phyloP scores from a whole-genome alignment of 2,329 filamentous ascomycete genomes.

The Neopestalotiopsis sp. region DNA sequence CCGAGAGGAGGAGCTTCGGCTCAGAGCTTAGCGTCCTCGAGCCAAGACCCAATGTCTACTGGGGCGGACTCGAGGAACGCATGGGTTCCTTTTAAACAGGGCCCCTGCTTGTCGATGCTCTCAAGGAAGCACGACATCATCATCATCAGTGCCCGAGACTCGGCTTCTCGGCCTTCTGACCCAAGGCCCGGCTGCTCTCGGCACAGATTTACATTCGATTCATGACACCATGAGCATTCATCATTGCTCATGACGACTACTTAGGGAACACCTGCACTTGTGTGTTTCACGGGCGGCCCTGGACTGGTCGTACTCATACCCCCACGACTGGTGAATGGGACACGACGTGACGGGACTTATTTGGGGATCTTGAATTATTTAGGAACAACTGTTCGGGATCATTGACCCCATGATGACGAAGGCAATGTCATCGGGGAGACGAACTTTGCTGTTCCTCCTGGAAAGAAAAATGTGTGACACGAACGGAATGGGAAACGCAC shows the following conservation, averaged over 20 bases:
- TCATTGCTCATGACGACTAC: not conserved
- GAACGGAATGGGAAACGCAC: not conserved
- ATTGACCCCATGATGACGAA: not conserved
- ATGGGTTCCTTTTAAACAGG: constrained; percentile 48
- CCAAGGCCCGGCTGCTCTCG: not conserved
- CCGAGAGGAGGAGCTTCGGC: constrained; percentile 59
- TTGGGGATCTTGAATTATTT: not conserved
- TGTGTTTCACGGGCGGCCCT: constrained; percentile 14
- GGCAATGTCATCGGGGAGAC: not conserved
- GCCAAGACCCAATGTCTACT: constrained; percentile 67
- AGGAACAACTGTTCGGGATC: not conserved
- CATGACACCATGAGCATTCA: not conserved
- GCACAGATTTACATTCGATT: constrained; percentile 13
- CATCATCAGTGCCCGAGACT: not conserved
- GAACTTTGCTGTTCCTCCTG: not conserved
- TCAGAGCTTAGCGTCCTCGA: constrained; percentile 63
- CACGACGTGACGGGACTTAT: constrained; percentile 18
- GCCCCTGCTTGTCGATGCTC: not conserved
- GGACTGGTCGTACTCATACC: constrained; percentile 15
- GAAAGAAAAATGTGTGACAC: not conserved
- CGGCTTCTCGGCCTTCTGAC: not conserved
- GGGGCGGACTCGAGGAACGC: constrained; percentile 67
- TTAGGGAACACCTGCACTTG: constrained; percentile 12
- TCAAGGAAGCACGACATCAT: not conserved
- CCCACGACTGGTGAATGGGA: constrained; percentile 16